phyloP scores from a whole-genome alignment of 352 stramenopile species.

The Phytopythium montanum region DNA sequence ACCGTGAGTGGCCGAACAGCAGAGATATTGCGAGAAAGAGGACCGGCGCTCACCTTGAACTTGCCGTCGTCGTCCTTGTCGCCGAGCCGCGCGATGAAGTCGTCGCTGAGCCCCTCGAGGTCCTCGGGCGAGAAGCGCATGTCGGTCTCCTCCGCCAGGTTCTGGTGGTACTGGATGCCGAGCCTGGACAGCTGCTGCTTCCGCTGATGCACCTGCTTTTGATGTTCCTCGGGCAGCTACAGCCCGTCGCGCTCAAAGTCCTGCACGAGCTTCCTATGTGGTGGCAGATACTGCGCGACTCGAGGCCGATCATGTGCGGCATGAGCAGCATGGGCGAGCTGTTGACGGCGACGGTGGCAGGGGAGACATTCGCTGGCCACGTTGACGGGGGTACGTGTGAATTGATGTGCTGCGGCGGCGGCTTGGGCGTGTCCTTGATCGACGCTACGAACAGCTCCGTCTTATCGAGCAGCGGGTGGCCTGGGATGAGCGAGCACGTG shows the following conservation, averaged over 20 bases:
- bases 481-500: constrained; percentile 97
- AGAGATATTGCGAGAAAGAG: not conserved
- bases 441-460: constrained; percentile 81
- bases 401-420: constrained; percentile 95
- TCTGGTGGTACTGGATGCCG: constrained; percentile 80
- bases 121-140: constrained; percentile 71
- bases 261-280: constrained; percentile 59
- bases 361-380: constrained; percentile 54
- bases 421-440: constrained; percentile 98
- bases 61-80: constrained; percentile 68
- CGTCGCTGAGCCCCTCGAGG: constrained; percentile 73
- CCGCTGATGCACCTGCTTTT: constrained; percentile 68
- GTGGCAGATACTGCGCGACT: no score
- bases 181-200: constrained; percentile 83
- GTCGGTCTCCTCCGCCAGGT: constrained; percentile 86
- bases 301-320: constrained; percentile 67
- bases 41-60: constrained; percentile 51
- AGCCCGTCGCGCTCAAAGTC: constrained; percentile 88
- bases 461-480: constrained; percentile 91
- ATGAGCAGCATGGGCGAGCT: constrained; percentile 36
- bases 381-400: constrained; percentile 92
- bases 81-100: constrained; percentile 72
- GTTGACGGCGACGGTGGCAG: not conserved
- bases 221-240: constrained; percentile 61
- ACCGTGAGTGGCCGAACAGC: not conserved